phyloP scores from a whole-genome alignment of 148 eudicot species.

The Limonium bicolor region DNA sequence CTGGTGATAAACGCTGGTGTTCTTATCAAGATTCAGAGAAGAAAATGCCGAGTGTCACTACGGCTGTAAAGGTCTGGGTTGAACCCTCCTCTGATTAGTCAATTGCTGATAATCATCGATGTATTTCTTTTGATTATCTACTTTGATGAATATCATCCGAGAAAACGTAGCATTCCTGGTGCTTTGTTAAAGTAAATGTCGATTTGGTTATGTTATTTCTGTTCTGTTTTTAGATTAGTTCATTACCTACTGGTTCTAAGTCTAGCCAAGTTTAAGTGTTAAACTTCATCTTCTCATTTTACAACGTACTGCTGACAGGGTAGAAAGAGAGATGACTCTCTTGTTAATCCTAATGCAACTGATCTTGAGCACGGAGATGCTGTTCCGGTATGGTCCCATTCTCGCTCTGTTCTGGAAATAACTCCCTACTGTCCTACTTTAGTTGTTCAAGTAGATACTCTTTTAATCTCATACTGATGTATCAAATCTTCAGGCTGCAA shows the following conservation, averaged over 20 bases:
- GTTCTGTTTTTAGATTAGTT: background rate
- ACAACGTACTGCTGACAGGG: slow-evolving; percentile 11
- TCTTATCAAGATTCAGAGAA: too few relatives aligned
- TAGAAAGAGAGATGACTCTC: slow-evolving; percentile 22
- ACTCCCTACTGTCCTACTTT: background rate
- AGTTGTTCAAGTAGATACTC: background rate
- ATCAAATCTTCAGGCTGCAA: slow-evolving; percentile 47
- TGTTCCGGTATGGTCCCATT: slow-evolving; percentile 27
- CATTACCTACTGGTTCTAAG: background rate
- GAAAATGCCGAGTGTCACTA: too few relatives aligned
- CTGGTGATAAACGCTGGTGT: too few relatives aligned
- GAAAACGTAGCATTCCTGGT: too few relatives aligned
- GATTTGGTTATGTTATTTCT: too few relatives aligned
- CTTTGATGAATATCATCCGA: background rate
- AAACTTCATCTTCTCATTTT: background rate
- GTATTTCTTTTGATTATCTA: background rate
- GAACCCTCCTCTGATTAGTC: too few relatives aligned
- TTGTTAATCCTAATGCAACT: slow-evolving; percentile 21
- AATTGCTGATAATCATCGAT: background rate
- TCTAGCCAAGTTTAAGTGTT: background rate
- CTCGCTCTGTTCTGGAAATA: background rate
- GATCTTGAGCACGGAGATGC: slow-evolving; percentile 76
- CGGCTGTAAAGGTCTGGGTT: too few relatives aligned
- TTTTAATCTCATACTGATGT: slow-evolving; percentile 8
- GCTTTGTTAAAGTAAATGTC: too few relatives aligned